A percentile compares a stretch with the other conserved stretches of the same genome.
phyloP scores from a whole-genome alignment of 2,329 filamentous ascomycete species.

The Lasiodiplodia sp. region DNA sequence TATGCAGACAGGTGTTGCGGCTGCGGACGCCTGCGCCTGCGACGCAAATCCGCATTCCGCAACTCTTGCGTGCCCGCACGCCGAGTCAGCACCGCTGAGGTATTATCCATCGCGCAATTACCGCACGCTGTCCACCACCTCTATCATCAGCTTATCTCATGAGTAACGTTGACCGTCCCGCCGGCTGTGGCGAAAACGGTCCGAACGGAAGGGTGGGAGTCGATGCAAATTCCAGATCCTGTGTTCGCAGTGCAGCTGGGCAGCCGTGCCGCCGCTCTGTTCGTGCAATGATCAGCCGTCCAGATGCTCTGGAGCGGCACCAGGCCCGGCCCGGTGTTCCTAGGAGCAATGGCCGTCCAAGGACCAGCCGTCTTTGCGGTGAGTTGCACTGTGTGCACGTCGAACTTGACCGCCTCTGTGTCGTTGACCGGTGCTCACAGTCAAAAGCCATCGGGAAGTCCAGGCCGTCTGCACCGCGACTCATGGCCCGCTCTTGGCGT shows the following conservation, averaged over 20 bases:
- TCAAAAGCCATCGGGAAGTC: constrained; percentile 22
- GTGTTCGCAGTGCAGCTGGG: constrained; percentile 23
- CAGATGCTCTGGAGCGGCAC: constrained; percentile 30
- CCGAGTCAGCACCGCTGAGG: constrained; percentile 24
- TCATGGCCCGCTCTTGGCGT: constrained; percentile 24
- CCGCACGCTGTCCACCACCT: constrained; percentile 22
- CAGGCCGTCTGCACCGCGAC: constrained; percentile 22
- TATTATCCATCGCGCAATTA: constrained; percentile 24
- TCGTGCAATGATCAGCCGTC: constrained; percentile 29
- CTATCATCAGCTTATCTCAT: constrained; percentile 29
- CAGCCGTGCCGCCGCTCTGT: constrained; percentile 29
- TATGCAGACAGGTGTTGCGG: constrained; percentile 8
- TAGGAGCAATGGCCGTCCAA: constrained; percentile 23
- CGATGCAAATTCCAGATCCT: constrained; percentile 30
- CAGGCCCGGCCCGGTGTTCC: constrained; percentile 31
- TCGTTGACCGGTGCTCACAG: constrained; percentile 25
- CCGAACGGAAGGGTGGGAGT: constrained; percentile 26
- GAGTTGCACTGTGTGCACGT: constrained; percentile 25
- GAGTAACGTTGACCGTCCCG: constrained; percentile 29
- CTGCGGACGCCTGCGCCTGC: background rate
- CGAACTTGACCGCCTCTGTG: constrained; percentile 25
- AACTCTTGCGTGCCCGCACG: constrained; percentile 11
- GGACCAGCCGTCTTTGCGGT: constrained; percentile 23
- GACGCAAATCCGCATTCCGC: background rate
- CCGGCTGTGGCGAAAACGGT: constrained; percentile 29